phyloP scores from a whole-genome alignment of 495 filamentous ascomycete species.

The Articulospora tetracladia region DNA sequence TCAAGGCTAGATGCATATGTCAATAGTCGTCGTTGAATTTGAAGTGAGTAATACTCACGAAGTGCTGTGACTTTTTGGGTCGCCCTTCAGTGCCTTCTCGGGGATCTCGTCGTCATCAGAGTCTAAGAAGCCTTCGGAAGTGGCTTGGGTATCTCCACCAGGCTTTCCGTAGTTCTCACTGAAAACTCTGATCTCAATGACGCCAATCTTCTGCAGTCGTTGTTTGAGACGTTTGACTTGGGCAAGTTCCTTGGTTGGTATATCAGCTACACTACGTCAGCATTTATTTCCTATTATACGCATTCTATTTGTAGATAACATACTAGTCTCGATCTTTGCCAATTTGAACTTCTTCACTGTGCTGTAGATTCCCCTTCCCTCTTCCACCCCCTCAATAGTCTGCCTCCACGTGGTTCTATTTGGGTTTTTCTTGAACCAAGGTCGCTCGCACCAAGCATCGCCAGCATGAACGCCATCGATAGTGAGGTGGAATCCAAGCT shows the following conservation, averaged over 20 bases:
- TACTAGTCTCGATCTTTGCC: conserved; percentile 2
- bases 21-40: background rate
- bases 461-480: background rate
- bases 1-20: background rate
- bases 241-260: background rate
- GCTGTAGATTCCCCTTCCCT: background rate
- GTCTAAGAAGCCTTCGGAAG: background rate
- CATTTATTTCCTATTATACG: background rate
- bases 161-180: background rate
- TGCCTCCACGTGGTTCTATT: background rate
- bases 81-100: conserved; percentile 3
- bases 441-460: background rate
- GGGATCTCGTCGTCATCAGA: background rate
- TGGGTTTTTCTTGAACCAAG: background rate
- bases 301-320: background rate
- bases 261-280: background rate
- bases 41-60: background rate
- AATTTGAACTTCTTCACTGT: conserved; percentile 1
- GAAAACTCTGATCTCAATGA: conserved; percentile 3
- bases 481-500: background rate
- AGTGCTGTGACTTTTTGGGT: background rate
- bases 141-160: background rate
- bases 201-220: background rate
- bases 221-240: background rate
- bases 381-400: background rate